A percentile compares a stretch with the other conserved stretches of the same genome.
These are phyloP conservation scores for Euphrasia arctica DNA, from an alignment of 305 asterid genomes.

Conservation along the genomic window DNA sequence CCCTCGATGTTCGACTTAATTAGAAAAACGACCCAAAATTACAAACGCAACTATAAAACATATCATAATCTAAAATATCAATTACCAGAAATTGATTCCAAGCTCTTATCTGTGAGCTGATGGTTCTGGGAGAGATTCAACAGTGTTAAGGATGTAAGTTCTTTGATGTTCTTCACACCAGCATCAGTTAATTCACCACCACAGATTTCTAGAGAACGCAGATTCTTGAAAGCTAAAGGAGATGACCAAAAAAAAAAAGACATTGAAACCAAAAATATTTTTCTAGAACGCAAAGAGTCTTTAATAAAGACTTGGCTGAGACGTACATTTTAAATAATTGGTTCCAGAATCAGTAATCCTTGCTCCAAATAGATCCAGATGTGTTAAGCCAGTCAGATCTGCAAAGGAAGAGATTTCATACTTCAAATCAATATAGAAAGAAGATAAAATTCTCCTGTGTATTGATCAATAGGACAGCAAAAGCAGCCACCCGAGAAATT, in stretches of 20 bases:
- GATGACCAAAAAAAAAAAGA: slow-evolving; percentile 5
- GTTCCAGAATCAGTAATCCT: slow-evolving; percentile 95
- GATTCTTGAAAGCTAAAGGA: slow-evolving; percentile 67
- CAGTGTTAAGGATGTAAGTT: slow-evolving; percentile 70
- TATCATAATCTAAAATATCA: neutral
- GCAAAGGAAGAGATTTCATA: slow-evolving; percentile 24
- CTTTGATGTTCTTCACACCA: slow-evolving; percentile 94
- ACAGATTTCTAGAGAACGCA: slow-evolving; percentile 88
- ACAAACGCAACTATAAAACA: neutral
- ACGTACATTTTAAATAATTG: slow-evolving; percentile 52
- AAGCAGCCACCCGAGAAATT: neutral
- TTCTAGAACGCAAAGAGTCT: neutral
- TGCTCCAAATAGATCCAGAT: slow-evolving; percentile 98
- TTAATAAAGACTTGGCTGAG: neutral
- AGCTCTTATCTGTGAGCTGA: slow-evolving; percentile 71
- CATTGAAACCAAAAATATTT: neutral
- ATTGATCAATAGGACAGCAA: neutral
- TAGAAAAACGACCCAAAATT: too few relatives aligned
- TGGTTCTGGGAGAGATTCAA: slow-evolving; percentile 86
- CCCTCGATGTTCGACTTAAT: neutral
- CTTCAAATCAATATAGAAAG: neutral
- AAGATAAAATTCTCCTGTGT: too few relatives aligned
- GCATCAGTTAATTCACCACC: slow-evolving; percentile 93
- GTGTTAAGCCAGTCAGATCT: slow-evolving; percentile 86
- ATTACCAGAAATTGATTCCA: slow-evolving; percentile 89